Evolutionary conservation across 805 yeast genomes (phyloP), one percentile per base, ranked within the genome.

Genomic region (Kluyveromyces dobzhanskii): DNA sequence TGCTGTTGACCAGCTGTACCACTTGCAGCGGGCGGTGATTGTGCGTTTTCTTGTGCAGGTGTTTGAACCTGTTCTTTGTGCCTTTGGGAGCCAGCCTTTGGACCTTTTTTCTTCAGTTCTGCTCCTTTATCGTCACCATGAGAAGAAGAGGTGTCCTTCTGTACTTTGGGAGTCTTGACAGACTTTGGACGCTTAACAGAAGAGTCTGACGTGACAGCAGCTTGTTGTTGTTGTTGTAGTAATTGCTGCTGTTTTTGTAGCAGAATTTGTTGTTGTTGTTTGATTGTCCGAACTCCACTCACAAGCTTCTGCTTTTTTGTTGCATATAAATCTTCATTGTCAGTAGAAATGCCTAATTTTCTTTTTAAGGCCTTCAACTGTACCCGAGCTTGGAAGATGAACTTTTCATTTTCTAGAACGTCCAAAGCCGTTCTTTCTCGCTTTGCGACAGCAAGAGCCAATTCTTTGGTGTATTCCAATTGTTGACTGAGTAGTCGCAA

Each of bases 311-410:
- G 84, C 58, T 77, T 75, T 71, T 79, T 87, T 57, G 81, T 90
- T 12, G 86, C 76, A 39, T 82, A 71, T 44, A 87, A 70, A 43
- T 84, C 83, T 44, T 85, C 87, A 48, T 87, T 96, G 49, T 85
- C 94, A 36, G 88, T 94, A 49, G 74, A 77, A 43, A 87, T 71
- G 28, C 83, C 84, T 28, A 85, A 69, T 17, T 74, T 71, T 45
- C 97, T 74, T 60, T 88, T 90, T 46, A 83, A 64, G 11, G 67
- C 62, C 65, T 86, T 90, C 28, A 85, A 77, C 47, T 74, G 72
- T 49, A 78, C 71, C 51, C 97, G 74, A 38, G 78, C 66, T 45
- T 80, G 77, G 61, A 90, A 90, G 2, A 87, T 72, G 19, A 75
- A 74, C 38, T 62, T 56, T 42, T 87, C 95, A 4, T 71, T 57